These are phyloP conservation scores for Diaporthe nobilis DNA, from an alignment of 2,329 filamentous ascomycete genomes.

Conservation along the genomic window DNA sequence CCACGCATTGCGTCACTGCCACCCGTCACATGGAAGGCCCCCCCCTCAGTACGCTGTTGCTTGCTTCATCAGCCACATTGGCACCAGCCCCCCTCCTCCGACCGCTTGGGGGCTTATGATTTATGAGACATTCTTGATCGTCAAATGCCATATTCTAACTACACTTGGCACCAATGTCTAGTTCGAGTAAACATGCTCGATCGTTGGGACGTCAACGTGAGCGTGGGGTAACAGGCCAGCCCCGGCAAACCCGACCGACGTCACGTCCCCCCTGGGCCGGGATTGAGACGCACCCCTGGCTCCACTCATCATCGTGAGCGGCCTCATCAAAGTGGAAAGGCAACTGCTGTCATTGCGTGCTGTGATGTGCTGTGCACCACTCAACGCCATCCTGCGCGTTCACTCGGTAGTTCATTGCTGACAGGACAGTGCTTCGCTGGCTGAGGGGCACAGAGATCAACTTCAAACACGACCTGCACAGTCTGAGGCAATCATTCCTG, in stretches of 20 bases:
- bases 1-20: constrained; percentile 32
- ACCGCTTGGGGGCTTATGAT: not conserved
- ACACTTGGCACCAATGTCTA: no score
- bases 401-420: not conserved
- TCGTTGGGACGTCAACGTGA: not conserved
- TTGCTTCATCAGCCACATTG: not conserved
- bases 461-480: not conserved
- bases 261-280: not conserved
- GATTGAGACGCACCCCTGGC: not conserved
- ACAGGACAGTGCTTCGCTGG: not conserved
- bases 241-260: constrained; percentile 28
- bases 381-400: not conserved
- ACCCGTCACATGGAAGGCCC: constrained; percentile 1
- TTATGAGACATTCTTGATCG: not conserved
- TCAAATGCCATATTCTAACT: no score
- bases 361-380: not conserved
- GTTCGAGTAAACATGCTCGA: not conserved
- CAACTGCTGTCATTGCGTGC: not conserved
- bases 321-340: not conserved
- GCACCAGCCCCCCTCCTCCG: not conserved
- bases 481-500: not conserved
- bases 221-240: not conserved
- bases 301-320: not conserved
- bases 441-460: not conserved
- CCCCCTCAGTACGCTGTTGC: not conserved